phyloP scores from a whole-genome alignment of 2,329 filamentous ascomycete genomes.

The Ceratocystis lukuohia region DNA sequence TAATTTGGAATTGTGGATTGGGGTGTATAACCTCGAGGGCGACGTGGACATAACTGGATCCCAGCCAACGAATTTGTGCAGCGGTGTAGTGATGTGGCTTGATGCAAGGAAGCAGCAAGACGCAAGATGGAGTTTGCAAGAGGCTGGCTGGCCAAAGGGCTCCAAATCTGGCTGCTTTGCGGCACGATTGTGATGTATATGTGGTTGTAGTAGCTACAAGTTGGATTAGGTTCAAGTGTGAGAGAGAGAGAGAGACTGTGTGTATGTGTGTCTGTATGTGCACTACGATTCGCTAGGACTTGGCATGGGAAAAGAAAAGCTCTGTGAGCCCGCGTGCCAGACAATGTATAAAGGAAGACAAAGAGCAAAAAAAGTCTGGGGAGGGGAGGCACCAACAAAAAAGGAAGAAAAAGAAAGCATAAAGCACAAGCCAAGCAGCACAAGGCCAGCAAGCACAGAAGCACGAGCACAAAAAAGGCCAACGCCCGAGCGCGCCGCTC shows the following conservation, averaged over 20 bases:
- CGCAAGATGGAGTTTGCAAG: too few species aligned
- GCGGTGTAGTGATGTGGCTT: too few species aligned
- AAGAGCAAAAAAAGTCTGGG: neutral
- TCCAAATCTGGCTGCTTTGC: too few species aligned
- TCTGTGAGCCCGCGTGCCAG: conserved; percentile 5
- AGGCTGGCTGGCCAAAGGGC: too few species aligned
- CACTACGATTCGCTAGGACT: conserved; percentile 1
- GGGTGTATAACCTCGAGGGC: neutral
- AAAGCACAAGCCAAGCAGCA: conserved; percentile 3
- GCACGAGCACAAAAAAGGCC: neutral
- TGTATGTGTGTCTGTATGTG: neutral
- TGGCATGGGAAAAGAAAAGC: conserved; percentile 1
- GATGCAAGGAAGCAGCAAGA: too few species aligned
- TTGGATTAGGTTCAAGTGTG: too few species aligned
- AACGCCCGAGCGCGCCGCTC: conserved; percentile 7
- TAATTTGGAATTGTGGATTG: neutral
- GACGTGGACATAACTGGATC: too few species aligned
- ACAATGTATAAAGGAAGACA: conserved; percentile 6
- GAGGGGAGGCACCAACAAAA: neutral
- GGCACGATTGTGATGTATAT: too few species aligned
- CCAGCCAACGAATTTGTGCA: too few species aligned
- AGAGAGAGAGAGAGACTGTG: neutral
- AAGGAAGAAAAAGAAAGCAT: conserved; percentile 8
- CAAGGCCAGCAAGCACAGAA: neutral
- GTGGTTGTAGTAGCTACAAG: too few species aligned